These are phyloP conservation scores for Vigna radiata DNA, from an alignment of 306 rosid species.

Conservation along the genomic window DNA sequence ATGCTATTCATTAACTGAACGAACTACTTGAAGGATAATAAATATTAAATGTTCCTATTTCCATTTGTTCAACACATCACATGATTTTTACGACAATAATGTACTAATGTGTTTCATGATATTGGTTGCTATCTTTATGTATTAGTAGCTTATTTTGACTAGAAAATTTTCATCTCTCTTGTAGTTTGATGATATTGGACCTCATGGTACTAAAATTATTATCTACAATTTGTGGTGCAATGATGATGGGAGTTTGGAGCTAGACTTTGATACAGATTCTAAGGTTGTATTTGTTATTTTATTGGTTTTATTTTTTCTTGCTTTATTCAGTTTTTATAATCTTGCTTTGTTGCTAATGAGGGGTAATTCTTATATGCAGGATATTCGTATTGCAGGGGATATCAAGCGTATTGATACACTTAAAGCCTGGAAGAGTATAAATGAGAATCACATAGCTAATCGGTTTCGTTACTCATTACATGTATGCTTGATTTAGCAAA, in stretches of 20 bases:
- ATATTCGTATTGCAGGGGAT: constrained; percentile 76
- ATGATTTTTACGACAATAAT: neutral
- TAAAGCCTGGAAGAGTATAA: constrained; percentile 47
- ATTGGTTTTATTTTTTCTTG: constrained; percentile 1
- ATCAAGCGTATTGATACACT: constrained; percentile 44
- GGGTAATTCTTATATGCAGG: constrained; percentile 58
- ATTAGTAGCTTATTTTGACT: constrained; percentile 23
- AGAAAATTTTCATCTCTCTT: constrained; percentile 30
- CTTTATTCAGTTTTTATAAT: constrained; percentile 7
- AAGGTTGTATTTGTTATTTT: constrained; percentile 56
- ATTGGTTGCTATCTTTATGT: constrained; percentile 10
- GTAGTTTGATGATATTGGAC: constrained; percentile 84
- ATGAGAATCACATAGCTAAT: constrained; percentile 82
- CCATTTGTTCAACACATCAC: neutral
- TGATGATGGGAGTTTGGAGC: constrained; percentile 72
- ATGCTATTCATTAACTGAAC: too few relatives aligned
- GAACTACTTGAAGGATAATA: too few relatives aligned
- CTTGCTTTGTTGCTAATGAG: constrained; percentile 29
- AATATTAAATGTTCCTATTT: too few relatives aligned
- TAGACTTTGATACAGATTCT: constrained; percentile 74
- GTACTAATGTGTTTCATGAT: constrained; percentile 13
- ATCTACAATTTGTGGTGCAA: constrained; percentile 86
- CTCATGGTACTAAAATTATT: constrained; percentile 90
- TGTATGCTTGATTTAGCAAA: constrained; percentile 58
- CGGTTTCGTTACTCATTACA: constrained; percentile 76